phyloP scores from a whole-genome alignment of 192 early-diverging fungal genomes.

The Coemansia biformis region DNA sequence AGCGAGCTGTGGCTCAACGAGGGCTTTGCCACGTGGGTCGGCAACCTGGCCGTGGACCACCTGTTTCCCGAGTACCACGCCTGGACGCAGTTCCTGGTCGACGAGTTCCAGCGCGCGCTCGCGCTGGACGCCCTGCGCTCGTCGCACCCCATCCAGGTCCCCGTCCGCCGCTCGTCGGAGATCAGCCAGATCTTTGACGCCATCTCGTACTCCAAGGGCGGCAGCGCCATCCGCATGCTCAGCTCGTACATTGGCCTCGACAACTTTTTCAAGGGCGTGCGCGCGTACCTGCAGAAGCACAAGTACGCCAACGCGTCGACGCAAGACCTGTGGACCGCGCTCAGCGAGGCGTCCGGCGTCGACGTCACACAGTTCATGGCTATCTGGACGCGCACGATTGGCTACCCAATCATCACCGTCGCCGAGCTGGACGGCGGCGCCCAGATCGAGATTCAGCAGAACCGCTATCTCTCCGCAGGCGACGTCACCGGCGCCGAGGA shows the following conservation, averaged over 20 bases:
- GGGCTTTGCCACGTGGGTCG: slow-evolving; percentile 81
- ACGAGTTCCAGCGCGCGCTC: slow-evolving; percentile 60
- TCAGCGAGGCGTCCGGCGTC: slow-evolving; percentile 57
- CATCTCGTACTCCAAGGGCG: slow-evolving; percentile 79
- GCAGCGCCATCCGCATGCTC: slow-evolving; percentile 78
- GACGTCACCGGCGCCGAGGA: slow-evolving; percentile 57
- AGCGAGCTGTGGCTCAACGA: slow-evolving; percentile 81
- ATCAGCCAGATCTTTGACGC: slow-evolving; percentile 84
- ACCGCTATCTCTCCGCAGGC: slow-evolving; percentile 64
- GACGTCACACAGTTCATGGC: slow-evolving; percentile 67
- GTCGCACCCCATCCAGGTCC: slow-evolving; percentile 80
- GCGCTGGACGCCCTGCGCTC: slow-evolving; percentile 70
- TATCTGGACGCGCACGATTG: slow-evolving; percentile 64
- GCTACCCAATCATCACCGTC: slow-evolving; percentile 65
- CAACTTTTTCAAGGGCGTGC: slow-evolving; percentile 50
- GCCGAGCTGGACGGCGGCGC: slow-evolving; percentile 52
- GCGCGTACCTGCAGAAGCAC: slow-evolving; percentile 61
- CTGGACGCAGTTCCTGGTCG: slow-evolving; percentile 67
- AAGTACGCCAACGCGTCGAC: slow-evolving; percentile 69
- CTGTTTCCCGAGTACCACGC: slow-evolving; percentile 75
- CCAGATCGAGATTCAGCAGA: slow-evolving; percentile 52
- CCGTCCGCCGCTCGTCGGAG: slow-evolving; percentile 62
- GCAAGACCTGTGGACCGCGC: slow-evolving; percentile 69
- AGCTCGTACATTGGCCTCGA: slow-evolving; percentile 54
- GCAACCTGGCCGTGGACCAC: slow-evolving; percentile 62